These are phyloP conservation scores for Melastoma malabathricum DNA, from an alignment of 345 rosid species.

Conservation along the genomic window DNA sequence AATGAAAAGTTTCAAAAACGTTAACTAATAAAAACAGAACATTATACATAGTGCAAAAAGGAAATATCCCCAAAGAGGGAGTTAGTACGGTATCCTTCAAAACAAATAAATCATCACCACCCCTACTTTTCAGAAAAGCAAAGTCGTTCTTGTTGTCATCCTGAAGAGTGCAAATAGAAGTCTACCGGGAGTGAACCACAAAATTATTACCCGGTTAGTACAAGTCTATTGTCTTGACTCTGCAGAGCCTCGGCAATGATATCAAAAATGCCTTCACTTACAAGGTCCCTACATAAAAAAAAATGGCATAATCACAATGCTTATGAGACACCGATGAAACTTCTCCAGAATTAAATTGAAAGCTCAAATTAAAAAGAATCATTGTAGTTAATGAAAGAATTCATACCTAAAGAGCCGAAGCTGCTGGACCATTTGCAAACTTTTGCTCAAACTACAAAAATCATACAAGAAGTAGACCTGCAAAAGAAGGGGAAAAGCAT, in stretches of 20 bases:
- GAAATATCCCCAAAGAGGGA: too few relatives aligned
- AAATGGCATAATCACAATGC: neutral
- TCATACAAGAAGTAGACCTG: constrained; percentile 80
- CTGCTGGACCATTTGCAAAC: constrained; percentile 84
- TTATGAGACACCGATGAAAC: too few relatives aligned
- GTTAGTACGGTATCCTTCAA: too few relatives aligned
- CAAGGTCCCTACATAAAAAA: constrained; percentile 51
- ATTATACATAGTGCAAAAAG: too few relatives aligned
- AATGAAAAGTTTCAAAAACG: too few relatives aligned
- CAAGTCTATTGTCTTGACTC: constrained; percentile 63
- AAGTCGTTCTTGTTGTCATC: neutral
- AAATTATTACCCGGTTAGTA: constrained; percentile 63
- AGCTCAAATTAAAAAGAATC: neutral
- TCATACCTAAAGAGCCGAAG: constrained; percentile 64
- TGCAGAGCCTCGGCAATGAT: constrained; percentile 57
- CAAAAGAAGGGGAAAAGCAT: constrained; percentile 1
- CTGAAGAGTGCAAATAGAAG: neutral
- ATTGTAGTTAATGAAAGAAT: constrained; percentile 7
- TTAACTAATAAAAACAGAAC: too few relatives aligned
- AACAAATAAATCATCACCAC: too few relatives aligned
- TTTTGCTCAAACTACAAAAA: constrained; percentile 78
- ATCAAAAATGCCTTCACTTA: constrained; percentile 66
- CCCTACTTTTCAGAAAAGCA: too few relatives aligned
- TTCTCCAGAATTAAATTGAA: too few relatives aligned
- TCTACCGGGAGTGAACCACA: neutral